Percentiles rank a stretch among this genome's conserved stretches.
These are phyloP conservation scores for Erysimum cheiri DNA, from an alignment of 441 rosid genomes.

Conservation along the genomic window DNA sequence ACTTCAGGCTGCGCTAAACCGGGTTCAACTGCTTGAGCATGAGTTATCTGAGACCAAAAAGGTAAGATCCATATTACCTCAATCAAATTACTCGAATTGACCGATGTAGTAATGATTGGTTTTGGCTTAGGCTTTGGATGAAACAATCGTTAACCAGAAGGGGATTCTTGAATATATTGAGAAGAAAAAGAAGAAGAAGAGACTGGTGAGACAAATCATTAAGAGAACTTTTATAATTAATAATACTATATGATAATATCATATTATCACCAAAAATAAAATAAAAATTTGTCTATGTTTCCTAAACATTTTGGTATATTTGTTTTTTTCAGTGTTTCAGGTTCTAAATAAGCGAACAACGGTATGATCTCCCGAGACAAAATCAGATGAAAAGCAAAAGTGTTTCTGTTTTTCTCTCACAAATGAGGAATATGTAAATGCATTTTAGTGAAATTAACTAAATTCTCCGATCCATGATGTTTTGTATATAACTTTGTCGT, in stretches of 20 bases:
- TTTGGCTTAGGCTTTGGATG: slow-evolving; percentile 65
- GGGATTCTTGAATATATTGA: slow-evolving; percentile 69
- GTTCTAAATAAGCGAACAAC: slow-evolving; percentile 34
- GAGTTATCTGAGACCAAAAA: slow-evolving; percentile 69
- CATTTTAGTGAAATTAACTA: slow-evolving; percentile 1
- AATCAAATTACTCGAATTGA: neutral
- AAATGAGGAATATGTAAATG: slow-evolving; percentile 10
- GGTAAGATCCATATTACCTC: slow-evolving; percentile 47
- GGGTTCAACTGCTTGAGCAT: slow-evolving; percentile 64
- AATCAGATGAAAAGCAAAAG: neutral
- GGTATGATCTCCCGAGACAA: neutral
- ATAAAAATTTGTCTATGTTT: too few relatives aligned
- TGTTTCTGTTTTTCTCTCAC: neutral
- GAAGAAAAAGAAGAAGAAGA: slow-evolving; percentile 71
- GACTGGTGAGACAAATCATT: slow-evolving; percentile 36
- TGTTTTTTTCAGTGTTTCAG: slow-evolving; percentile 41
- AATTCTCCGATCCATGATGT: neutral
- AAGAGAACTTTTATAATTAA: slow-evolving; percentile 30
- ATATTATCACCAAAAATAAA: too few relatives aligned
- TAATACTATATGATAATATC: too few relatives aligned
- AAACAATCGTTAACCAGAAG: slow-evolving; percentile 57
- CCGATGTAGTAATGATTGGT: neutral
- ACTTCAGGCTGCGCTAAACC: slow-evolving; percentile 63
- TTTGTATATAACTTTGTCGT: slow-evolving; percentile 8
- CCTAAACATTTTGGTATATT: slow-evolving; percentile 23